phyloP scores from a whole-genome alignment of 2,329 filamentous ascomycete genomes.

The Ophiostoma australiae region DNA sequence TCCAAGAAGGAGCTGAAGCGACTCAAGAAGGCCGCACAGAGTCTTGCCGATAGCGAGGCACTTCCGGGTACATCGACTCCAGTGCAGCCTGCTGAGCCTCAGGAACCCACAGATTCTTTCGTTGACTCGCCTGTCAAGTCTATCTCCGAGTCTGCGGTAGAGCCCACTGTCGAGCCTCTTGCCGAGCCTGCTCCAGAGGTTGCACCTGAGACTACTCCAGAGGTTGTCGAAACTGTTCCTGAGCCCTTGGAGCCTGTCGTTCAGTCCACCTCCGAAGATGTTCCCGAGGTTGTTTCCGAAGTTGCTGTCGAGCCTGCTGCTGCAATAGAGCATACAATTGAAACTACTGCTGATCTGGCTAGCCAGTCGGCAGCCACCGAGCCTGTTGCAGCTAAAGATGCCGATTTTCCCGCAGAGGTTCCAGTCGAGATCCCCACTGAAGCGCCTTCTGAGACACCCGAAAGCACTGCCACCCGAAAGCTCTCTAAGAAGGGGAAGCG shows the following conservation, averaged over 20 bases:
- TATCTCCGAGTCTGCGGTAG: background rate
- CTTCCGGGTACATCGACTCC: background rate
- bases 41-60: background rate
- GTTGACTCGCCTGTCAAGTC: background rate
- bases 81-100: background rate
- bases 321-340: background rate
- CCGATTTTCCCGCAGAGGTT: background rate
- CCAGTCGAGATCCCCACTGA: background rate
- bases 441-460: background rate
- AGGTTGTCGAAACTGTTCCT: background rate
- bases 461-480: slow-evolving; percentile 10
- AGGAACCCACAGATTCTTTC: background rate
- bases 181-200: background rate
- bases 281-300: background rate
- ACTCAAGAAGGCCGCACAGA: background rate
- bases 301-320: background rate
- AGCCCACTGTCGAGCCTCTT: background rate
- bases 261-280: background rate
- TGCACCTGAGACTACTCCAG: background rate
- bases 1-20: slow-evolving; percentile 7
- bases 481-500: slow-evolving; percentile 22
- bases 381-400: background rate
- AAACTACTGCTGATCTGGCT: background rate
- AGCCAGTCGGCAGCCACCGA: background rate
- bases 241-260: background rate